Evolutionary conservation across 208 protist genomes (phyloP).

Genomic region (Strigomonas galati): DNA sequence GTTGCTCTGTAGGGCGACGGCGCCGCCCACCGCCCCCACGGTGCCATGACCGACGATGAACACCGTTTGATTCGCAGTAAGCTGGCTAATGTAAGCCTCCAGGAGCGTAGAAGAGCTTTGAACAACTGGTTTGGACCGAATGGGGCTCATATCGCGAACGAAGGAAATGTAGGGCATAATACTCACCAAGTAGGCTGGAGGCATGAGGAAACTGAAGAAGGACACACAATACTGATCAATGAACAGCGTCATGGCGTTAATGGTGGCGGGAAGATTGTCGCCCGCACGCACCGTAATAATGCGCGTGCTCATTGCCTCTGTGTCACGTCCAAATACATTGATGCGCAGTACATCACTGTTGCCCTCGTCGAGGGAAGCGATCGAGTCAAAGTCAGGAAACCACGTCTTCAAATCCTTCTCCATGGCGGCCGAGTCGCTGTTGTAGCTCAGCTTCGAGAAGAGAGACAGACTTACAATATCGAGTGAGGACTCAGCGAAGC

Average conservation of each 20-base stretch:
- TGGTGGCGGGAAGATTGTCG: conserved; percentile 26
- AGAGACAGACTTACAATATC: conserved; percentile 57
- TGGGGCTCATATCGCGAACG: conserved; percentile 31
- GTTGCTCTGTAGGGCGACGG: conserved; percentile 18
- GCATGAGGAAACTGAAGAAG: conserved; percentile 54
- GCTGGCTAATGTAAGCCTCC: conserved; percentile 1
- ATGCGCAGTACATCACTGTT: conserved; percentile 22
- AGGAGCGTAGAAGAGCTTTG: conserved; percentile 2
- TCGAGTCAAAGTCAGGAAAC: conserved; percentile 45
- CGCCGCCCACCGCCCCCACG: conserved; percentile 19
- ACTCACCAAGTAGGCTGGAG: conserved; percentile 23
- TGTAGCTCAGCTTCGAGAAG: conserved; percentile 59
- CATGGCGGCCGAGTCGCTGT: conserved; percentile 21
- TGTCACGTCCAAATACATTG: conserved; percentile 29
- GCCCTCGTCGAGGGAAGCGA: conserved; percentile 1
- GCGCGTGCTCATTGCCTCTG: conserved; percentile 23
- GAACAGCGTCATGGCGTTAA: conserved; percentile 57
- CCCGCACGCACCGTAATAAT: conserved; percentile 40
- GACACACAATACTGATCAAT: conserved; percentile 45
- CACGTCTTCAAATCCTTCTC: conserved; percentile 37
- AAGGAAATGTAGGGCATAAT: conserved; percentile 43
- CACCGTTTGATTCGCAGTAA: conserved; percentile 15
- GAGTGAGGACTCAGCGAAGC: conserved; percentile 19
- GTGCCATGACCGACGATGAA: conserved; percentile 31
- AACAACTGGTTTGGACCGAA: conserved; percentile 34